A percentile compares a stretch with the other conserved stretches of the same genome.
phyloP scores from a whole-genome alignment of 2,329 filamentous ascomycete species.

The Dothideomycetes sp. region DNA sequence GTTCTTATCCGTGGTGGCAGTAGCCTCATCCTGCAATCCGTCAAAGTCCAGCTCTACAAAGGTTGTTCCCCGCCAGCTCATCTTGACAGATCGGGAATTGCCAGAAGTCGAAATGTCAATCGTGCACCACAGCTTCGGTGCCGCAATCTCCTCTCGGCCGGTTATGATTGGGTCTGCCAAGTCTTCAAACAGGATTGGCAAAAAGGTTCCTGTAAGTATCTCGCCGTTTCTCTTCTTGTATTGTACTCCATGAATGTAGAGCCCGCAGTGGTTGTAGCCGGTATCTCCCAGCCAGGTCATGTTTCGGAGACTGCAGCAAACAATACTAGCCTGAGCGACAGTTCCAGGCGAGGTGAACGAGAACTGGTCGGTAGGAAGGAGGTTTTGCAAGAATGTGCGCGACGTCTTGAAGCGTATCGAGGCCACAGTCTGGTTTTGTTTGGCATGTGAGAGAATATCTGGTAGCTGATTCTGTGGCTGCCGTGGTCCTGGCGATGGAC shows the following conservation, averaged over 20 bases:
- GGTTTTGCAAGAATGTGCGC: conserved; percentile 28
- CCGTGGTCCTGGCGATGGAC: conserved; percentile 28
- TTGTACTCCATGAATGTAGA: conserved; percentile 51
- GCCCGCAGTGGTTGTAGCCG: conserved; percentile 45
- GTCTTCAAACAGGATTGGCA: conserved; percentile 47
- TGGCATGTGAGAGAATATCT: conserved; percentile 7
- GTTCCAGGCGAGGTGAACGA: conserved; percentile 27
- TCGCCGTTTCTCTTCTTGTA: conserved; percentile 40
- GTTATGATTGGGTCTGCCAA: conserved; percentile 47
- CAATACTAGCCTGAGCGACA: conserved; percentile 26
- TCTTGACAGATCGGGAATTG: conserved; percentile 9
- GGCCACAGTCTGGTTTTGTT: conserved; percentile 19
- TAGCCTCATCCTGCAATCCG: conserved; percentile 13
- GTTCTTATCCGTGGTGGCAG: conserved; percentile 1
- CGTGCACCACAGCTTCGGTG: conserved; percentile 36
- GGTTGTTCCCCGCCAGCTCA: conserved; percentile 24
- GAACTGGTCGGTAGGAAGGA: conserved; percentile 26
- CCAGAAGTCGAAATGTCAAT: conserved; percentile 14
- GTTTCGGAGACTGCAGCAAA: conserved; percentile 27
- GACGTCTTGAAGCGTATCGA: conserved; percentile 30
- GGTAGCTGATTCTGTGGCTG: conserved; percentile 14
- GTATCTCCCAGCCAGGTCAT: conserved; percentile 49
- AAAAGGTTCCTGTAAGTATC: conserved; percentile 38
- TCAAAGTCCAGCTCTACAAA: conserved; percentile 22
- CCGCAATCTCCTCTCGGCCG: conserved; percentile 48